These are phyloP conservation scores for Phlyctochytrium arcticum DNA, from an alignment of 192 early-diverging fungal genomes.

Conservation along the genomic window DNA sequence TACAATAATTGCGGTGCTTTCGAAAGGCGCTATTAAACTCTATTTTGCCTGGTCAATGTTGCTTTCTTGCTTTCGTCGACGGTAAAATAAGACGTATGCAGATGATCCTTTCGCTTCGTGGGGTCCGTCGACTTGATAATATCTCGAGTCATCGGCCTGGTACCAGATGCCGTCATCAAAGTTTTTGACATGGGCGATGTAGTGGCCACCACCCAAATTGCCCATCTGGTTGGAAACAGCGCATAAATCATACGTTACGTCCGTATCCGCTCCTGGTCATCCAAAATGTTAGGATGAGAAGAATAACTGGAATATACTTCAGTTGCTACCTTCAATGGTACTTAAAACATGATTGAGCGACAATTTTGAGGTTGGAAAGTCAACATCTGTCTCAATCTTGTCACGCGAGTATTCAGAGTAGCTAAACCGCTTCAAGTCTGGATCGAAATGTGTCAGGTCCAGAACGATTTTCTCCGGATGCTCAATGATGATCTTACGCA, in stretches of 20 bases:
- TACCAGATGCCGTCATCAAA: slow-evolving; percentile 34
- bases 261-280: slow-evolving; percentile 22
- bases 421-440: slow-evolving; percentile 49
- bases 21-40: too few species aligned
- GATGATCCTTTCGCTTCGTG: not conserved
- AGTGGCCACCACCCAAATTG: slow-evolving; percentile 48
- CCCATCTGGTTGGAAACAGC: slow-evolving; percentile 48
- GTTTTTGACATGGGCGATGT: slow-evolving; percentile 38
- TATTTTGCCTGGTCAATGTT: not conserved
- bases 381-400: slow-evolving; percentile 39
- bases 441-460: not conserved
- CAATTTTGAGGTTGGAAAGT: slow-evolving; percentile 32
- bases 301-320: too few species aligned
- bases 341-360: slow-evolving; percentile 31
- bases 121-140: slow-evolving; percentile 1
- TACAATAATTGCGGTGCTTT: too few species aligned
- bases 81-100: slow-evolving; percentile 39
- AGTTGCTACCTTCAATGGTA: slow-evolving; percentile 2
- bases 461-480: not conserved
- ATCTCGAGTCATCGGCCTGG: slow-evolving; percentile 26
- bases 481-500: slow-evolving; percentile 39
- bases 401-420: slow-evolving; percentile 27
- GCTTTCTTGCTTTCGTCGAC: slow-evolving; percentile 13
- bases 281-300: too few species aligned
- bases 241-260: slow-evolving; percentile 45